Conservation (phyloP, 1,139 yeast species). For the Arxiozyma bovina region DNA sequence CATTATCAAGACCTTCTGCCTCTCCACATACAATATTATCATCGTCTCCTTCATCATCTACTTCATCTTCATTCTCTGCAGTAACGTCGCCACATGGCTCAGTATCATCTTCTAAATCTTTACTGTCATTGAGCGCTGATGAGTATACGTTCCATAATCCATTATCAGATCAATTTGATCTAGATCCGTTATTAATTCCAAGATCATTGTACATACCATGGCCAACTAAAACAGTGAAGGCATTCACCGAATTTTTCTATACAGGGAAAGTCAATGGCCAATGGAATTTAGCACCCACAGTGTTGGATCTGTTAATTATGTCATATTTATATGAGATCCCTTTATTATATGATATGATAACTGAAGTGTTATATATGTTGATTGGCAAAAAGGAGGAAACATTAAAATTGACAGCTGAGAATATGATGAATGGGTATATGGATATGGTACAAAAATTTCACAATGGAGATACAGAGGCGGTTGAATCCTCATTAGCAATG, state of each 20-base stretch:
- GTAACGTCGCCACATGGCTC: background rate
- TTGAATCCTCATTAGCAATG: conserved; percentile 35
- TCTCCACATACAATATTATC: background rate
- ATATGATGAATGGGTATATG: conserved; percentile 18
- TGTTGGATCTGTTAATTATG: conserved; percentile 53
- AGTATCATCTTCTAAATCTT: background rate
- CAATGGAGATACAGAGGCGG: conserved; percentile 16
- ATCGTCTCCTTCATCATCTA: background rate
- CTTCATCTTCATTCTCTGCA: background rate
- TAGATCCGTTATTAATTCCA: conserved; percentile 57
- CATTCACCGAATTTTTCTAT: conserved; percentile 62
- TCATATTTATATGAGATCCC: conserved; percentile 62
- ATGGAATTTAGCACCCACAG: conserved; percentile 60
- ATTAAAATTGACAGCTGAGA: conserved; percentile 36
- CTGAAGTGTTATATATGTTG: conserved; percentile 60
- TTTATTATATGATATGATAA: conserved; percentile 54
- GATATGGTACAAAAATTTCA: conserved; percentile 19
- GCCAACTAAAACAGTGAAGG: conserved; percentile 49
- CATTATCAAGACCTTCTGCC: background rate
- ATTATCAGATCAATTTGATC: conserved; percentile 15
- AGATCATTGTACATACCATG: conserved; percentile 62
- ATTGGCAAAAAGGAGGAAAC: conserved; percentile 56
- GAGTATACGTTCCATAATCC: background rate
- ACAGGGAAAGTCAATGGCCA: conserved; percentile 72
- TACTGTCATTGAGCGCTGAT: background rate